Evolutionary conservation across 140 eudicot genomes (phyloP), one percentile per base, ranked within the genome.

Genomic region (Senecio squalidus): DNA sequence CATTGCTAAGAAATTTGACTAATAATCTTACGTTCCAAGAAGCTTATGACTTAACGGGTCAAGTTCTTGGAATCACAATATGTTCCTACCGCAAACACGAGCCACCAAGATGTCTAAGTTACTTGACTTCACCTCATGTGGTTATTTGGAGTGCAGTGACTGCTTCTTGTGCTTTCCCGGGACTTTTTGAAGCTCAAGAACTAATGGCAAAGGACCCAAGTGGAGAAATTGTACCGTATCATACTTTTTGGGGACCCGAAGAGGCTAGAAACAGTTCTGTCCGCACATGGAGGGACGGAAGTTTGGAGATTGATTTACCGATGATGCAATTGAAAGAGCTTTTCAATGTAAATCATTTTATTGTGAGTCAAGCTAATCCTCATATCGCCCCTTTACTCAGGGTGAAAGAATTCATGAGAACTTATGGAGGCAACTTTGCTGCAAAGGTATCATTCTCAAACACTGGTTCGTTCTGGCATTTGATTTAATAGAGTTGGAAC

Each of bases 101-200:
- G 48, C 96, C 98, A 5, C 96, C 98, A 0, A 77, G 98, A 72
- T 92, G 98, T 79, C 70, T 92, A 10, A 92, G 87, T 43, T 92
- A 92, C 81, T 69, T 92, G 77, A 92, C 98, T 6, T 92, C 98
- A 7, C 98, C 98, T 18, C 93, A 87, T 29, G 95, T 92, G 26
- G 96, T 92, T 13, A 92, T 92, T 47, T 92, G 96, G 98, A 92
- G 98, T n/a, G 98, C 98, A 1, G 98, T 92, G 52, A 87, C 98
- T 1, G 98, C 98, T 60, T 92, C 98, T 23, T 92, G 98, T 73
- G 98, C 98, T 4, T 92, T 92, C 74, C 98, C 98, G 0, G 98
- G 98, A 5, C 98, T 92, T 50, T 92, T 79, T 57, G 98, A 92
- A 71, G 98, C 98, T 28, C 96, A 92, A 54, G 98, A 92, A 43